phyloP scores from a whole-genome alignment of 345 rosid genomes.

The rapeseed (Brassica napus) region DNA sequence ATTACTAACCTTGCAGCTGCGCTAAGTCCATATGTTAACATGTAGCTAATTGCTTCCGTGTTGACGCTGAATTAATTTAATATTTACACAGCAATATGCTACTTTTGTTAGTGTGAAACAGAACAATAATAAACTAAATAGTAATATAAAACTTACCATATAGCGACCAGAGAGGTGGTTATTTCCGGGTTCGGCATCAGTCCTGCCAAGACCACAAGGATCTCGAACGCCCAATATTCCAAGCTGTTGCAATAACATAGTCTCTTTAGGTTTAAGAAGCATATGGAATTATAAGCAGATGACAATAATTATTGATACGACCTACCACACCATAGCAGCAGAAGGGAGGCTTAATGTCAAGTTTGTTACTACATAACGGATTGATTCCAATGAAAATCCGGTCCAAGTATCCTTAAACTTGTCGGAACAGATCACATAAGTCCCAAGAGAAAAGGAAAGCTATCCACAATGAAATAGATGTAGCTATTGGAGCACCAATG shows the following conservation, averaged over 20 bases:
- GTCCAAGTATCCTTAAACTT: conserved; percentile 59
- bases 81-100: not conserved
- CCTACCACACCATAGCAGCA: conserved; percentile 83
- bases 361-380: conserved; percentile 37
- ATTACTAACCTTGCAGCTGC: conserved; percentile 74
- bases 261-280: conserved; percentile 14
- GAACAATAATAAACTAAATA: not conserved
- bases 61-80: conserved; percentile 46
- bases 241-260: conserved; percentile 41
- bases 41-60: conserved; percentile 61
- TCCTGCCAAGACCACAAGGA: conserved; percentile 76
- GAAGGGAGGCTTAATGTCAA: conserved; percentile 64
- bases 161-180: conserved; percentile 64
- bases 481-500: conserved; percentile 69
- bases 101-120: not conserved
- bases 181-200: conserved; percentile 58
- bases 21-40: conserved; percentile 73
- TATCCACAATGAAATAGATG: conserved; percentile 67
- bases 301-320: not conserved
- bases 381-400: conserved; percentile 53
- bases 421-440: conserved; percentile 47
- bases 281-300: not conserved
- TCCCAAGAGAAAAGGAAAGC: conserved; percentile 46
- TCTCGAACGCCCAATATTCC: conserved; percentile 82
- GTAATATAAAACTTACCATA: conserved; percentile 48